phyloP scores from a whole-genome alignment of 306 rosid genomes.

The Sicyos edulis region DNA sequence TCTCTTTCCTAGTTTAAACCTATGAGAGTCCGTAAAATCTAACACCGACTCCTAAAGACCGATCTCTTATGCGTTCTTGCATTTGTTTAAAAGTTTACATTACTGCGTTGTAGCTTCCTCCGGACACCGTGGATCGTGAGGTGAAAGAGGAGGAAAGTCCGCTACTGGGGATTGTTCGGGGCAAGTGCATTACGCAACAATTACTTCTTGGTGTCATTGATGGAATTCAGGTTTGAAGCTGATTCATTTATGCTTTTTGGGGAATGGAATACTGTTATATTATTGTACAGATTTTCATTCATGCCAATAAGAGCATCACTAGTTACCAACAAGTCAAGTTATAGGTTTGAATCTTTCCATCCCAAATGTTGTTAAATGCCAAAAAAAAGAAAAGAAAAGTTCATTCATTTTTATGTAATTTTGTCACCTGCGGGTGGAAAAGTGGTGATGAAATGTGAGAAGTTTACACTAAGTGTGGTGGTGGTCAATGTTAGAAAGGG shows the following conservation, averaged over 20 bases:
- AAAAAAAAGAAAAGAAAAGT: too few relatives aligned
- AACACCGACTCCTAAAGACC: neutral
- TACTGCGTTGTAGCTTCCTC: conserved; percentile 45
- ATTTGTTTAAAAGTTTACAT: conserved; percentile 20
- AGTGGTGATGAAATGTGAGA: neutral
- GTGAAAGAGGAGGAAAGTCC: conserved; percentile 68
- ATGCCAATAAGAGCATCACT: too few relatives aligned
- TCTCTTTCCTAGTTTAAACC: neutral
- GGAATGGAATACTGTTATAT: neutral
- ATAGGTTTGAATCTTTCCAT: too few relatives aligned
- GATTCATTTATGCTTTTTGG: conserved; percentile 6
- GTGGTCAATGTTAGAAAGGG: neutral
- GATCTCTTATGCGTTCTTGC: neutral
- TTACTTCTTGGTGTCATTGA: conserved; percentile 84
- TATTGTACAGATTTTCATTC: neutral
- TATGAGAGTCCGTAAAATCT: neutral
- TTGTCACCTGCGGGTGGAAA: conserved; percentile 7
- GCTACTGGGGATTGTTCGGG: conserved; percentile 69
- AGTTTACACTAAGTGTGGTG: neutral
- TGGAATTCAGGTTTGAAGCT: conserved; percentile 78
- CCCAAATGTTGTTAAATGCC: too few relatives aligned
- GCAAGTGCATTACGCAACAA: conserved; percentile 87
- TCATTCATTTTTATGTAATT: too few relatives aligned
- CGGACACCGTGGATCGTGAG: conserved; percentile 58
- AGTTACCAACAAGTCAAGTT: too few relatives aligned